Conservation (phyloP, 176 grass and related monocot species). For the Pharus latifolius region DNA sequence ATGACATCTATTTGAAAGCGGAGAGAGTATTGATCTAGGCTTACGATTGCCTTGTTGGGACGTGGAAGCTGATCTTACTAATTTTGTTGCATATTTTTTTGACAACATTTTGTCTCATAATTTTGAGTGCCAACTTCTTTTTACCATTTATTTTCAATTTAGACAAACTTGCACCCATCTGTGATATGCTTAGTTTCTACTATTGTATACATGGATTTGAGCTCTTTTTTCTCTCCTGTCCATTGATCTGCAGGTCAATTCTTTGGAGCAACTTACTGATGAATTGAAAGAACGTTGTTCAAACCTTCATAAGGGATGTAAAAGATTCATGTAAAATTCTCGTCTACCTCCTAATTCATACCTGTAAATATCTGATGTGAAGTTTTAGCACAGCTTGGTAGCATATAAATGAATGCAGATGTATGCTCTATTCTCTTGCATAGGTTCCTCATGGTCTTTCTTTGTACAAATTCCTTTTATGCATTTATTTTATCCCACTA, state of each 20-base stretch:
- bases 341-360: neutral
- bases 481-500: neutral
- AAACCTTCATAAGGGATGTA: conserved; percentile 85
- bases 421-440: neutral
- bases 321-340: conserved; percentile 78
- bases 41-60: neutral
- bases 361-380: conserved; percentile 1
- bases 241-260: conserved; percentile 50
- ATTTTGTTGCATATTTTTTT: conserved; percentile 4
- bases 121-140: neutral
- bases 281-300: conserved; percentile 85
- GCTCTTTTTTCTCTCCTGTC: conserved; percentile 21
- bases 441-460: conserved; percentile 8
- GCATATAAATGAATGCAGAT: neutral
- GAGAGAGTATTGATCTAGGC: neutral
- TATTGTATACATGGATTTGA: neutral
- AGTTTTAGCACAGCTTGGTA: neutral
- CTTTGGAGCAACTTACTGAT: conserved; percentile 82
- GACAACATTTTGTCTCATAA: conserved; percentile 5
- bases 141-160: neutral
- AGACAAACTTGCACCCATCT: neutral
- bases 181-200: neutral
- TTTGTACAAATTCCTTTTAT: neutral
- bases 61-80: neutral
- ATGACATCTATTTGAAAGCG: too few relatives aligned